Evolutionary conservation across 164 flowering plant genomes (phyloP).

Genomic region (Tetrastigma voinierianum): DNA sequence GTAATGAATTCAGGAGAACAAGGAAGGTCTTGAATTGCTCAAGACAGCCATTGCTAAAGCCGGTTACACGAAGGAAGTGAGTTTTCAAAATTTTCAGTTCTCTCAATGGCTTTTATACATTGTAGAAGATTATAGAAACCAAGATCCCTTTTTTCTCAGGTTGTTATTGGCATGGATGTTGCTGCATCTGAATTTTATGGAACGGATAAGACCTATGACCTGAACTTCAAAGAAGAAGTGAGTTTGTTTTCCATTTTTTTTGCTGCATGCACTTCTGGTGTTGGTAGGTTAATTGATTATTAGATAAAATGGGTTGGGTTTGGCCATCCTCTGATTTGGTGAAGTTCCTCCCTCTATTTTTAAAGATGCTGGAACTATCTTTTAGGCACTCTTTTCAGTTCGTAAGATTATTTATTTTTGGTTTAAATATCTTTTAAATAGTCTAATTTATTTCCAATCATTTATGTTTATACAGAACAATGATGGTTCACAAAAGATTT

Average conservation of each 20-base stretch:
- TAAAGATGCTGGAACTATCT: neutral
- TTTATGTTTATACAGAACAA: constrained; percentile 50
- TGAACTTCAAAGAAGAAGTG: constrained; percentile 92
- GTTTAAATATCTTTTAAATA: no score
- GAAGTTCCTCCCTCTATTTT: neutral
- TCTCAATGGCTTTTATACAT: neutral
- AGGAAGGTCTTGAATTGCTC: constrained; percentile 90
- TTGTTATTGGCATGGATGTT: constrained; percentile 97
- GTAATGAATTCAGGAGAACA: constrained; percentile 61
- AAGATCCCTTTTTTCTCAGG: constrained; percentile 30
- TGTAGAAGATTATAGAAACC: neutral
- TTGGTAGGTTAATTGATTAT: no score
- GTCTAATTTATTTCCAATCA: neutral
- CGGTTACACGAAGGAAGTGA: constrained; percentile 76
- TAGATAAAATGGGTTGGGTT: no score
- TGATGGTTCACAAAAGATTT: constrained; percentile 78
- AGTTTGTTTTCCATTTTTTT: neutral
- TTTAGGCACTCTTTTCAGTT: no score
- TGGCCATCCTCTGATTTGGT: neutral
- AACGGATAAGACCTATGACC: constrained; percentile 70
- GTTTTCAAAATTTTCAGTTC: constrained; percentile 13
- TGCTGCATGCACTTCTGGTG: no score
- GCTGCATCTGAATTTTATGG: constrained; percentile 92
- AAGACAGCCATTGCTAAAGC: constrained; percentile 91
- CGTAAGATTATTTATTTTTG: no score